Percentiles rank a stretch among this genome's conserved stretches.
Evolutionary conservation across 495 filamentous ascomycete species (phyloP).

Genomic region (Talaromyces proteolyticus): DNA sequence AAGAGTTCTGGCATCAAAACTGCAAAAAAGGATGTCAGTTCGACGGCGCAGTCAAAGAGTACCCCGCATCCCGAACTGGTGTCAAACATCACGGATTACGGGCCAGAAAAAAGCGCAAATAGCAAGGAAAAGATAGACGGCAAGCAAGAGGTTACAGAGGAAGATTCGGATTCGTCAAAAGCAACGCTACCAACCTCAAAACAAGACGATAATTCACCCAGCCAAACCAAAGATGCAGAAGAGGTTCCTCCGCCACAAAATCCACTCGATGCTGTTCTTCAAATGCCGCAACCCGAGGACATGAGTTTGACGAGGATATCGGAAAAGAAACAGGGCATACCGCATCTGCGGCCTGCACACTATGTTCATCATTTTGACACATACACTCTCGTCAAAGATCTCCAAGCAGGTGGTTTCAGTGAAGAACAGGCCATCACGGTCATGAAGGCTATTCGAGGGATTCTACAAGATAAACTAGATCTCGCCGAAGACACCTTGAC

Average conservation of each 20-base stretch:
- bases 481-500: conserved; percentile 71
- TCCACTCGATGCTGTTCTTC: conserved; percentile 61
- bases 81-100: conserved; percentile 2
- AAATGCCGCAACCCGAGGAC: conserved; percentile 38
- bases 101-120: conserved; percentile 10
- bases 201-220: conserved; percentile 19
- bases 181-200: conserved; percentile 17
- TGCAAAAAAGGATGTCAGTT: conserved; percentile 13
- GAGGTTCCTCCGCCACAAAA: conserved; percentile 22
- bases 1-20: conserved; percentile 15
- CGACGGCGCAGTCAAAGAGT: conserved; percentile 12
- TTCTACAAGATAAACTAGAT: conserved; percentile 73
- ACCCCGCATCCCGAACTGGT: conserved; percentile 11
- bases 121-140: conserved; percentile 12
- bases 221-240: conserved; percentile 14
- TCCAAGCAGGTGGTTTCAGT: conserved; percentile 63
- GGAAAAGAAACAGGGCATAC: background rate
- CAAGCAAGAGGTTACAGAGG: conserved; percentile 7
- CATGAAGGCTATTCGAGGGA: conserved; percentile 81
- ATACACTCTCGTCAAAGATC: conserved; percentile 74
- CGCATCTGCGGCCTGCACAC: conserved; percentile 60
- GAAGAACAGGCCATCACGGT: conserved; percentile 63
- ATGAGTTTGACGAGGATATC: conserved; percentile 47
- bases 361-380: conserved; percentile 97
- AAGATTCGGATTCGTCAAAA: background rate